Evolutionary conservation across 2,329 filamentous ascomycete species (phyloP), one percentile per base, ranked within the genome.

Genomic region (Aureobasidium uvarum): DNA sequence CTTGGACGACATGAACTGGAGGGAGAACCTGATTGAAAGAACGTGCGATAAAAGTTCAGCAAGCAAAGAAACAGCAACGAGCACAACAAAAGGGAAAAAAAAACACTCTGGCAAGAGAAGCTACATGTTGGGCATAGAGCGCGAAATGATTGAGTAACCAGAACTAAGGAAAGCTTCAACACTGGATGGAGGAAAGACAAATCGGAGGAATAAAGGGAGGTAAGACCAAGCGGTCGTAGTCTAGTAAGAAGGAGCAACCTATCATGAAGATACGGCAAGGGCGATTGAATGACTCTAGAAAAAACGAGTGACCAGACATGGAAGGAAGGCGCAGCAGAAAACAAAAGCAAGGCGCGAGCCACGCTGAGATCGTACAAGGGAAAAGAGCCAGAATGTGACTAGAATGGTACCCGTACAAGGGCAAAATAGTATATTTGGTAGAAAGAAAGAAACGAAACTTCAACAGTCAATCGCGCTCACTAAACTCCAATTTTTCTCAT

Each of bases 401-500:
- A 43, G 25, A 58, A 45, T 28, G 23, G 28, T 58, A 25, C 54
- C 54, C 25, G 20, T 10, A 8, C 20, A 20, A 45, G 54, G 54
- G 39, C 43, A 54, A 31, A 46, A 54, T 43, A 16, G 38, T 58
- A 45, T 58, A 58, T 58, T 54, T 45, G 38, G 39, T 31, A 45
- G 39, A 58, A 58, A 39, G 25, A 36, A 51, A 56, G 23, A 45
- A 45, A 43, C 16, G 54, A 58, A n/a, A 25, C 23, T 38, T 31
- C 20, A 45, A 45, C 31, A 14, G 25, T 43, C 38, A 31, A 39
- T 33, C 39, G 20, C 38, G 54, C 54, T 58, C 54, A 45, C 54
- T 58, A 58, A 58, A 39, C 39, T 45, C 54, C 38, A 45, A 41
- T 58, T 58, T 58, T 52, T 20, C 51, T 55, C 51, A 38, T 55